A percentile compares a stretch with the other conserved stretches of the same genome.
phyloP scores from a whole-genome alignment of 1,284 basidiomycete species.

The Malassezia restricta region DNA sequence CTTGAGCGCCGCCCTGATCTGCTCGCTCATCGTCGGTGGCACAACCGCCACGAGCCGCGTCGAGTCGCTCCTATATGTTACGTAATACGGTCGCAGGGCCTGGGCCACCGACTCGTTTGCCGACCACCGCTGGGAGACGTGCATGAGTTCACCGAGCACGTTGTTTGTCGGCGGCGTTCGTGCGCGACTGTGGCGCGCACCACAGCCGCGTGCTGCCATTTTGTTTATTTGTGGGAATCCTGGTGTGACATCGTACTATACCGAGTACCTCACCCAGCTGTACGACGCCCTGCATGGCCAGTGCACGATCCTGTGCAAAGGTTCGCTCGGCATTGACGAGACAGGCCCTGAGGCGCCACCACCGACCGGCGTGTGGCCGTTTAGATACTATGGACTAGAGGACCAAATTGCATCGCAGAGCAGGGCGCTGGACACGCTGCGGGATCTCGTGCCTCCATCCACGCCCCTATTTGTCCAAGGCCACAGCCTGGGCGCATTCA shows the following conservation, averaged over 20 bases:
- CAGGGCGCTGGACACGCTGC: neutral
- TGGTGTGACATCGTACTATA: conserved; percentile 8
- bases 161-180: conserved; percentile 1
- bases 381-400: conserved; percentile 6
- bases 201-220: neutral
- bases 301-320: conserved; percentile 8
- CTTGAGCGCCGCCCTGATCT: conserved; percentile 36
- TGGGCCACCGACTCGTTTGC: neutral
- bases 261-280: neutral
- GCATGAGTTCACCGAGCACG: too few species aligned
- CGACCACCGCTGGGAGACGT: neutral
- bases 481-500: conserved; percentile 15
- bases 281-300: neutral
- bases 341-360: neutral
- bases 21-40: conserved; percentile 15
- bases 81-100: too few species aligned
- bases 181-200: neutral
- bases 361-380: neutral
- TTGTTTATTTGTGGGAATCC: conserved; percentile 14
- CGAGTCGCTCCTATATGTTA: too few species aligned
- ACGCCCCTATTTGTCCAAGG: conserved; percentile 4
- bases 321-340: conserved; percentile 1
- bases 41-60: neutral
- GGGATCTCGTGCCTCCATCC: neutral
- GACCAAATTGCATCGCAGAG: conserved; percentile 8